Base-by-base conservation (phyloP, 192 early-diverging fungal species). In the Gonapodya sp. region DNA sequence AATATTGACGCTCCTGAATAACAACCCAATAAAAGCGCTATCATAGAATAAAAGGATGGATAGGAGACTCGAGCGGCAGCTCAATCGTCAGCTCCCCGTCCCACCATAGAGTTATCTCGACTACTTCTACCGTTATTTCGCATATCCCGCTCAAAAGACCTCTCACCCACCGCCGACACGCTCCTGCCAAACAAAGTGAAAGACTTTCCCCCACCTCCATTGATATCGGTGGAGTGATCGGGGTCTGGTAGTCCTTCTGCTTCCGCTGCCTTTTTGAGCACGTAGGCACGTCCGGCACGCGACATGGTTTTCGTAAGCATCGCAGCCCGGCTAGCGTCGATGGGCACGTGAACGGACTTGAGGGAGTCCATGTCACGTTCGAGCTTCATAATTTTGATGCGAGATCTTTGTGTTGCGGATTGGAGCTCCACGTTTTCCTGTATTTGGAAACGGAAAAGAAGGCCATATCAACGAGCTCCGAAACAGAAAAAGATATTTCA, bases 321-420 rank as follows among this genome's bases (percentile, higher is more conserved):
- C 8, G 46, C 46, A 16, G 46, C 46, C 8, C 46, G 46, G 46
- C 46, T 64, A 16, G 46, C 46, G 24, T 64, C 46, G 24, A 64
- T 24, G 24, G 46, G 46, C 8, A 64, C 24, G 46, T 64, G 46
- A 64, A 64, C 46, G 31, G 75, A 14, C 31, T 77, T 77, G 30
- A 77, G 75, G 2, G 75, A 18, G 8, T 77, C 75, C 2, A 77
- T 32, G 34, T 77, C 75, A 2, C 75, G 75, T 33, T 18, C 18
- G 75, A 77, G 75, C 75, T 77, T 77, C 75, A 77, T 32, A 33
- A 77, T 77, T 77, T 32, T 18, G 31, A 77, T 77, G 30, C 75
- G 75, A 32, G 18, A 34, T 77, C 34, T 77, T 77, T 77, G 75
- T 2, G 75, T 16, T 33, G 75, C 34, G 18, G 75, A 18, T 34